Percentiles rank a stretch among this genome's conserved stretches.
phyloP scores from a whole-genome alignment of 179 eudicot species.

The Pouteria campechiana region DNA sequence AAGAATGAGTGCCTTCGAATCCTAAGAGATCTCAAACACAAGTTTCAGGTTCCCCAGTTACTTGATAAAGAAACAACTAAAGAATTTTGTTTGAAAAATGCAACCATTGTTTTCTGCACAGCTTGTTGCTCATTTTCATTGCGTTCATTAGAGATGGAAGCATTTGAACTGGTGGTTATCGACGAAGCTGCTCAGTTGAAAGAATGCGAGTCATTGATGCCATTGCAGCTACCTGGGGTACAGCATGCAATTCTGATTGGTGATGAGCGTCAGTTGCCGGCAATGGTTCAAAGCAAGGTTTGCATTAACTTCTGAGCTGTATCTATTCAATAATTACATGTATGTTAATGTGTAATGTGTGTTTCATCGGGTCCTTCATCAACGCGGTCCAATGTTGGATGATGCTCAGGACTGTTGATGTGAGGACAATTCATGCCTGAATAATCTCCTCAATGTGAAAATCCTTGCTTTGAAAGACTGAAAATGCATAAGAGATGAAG shows the following conservation, averaged over 20 bases:
- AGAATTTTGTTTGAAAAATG: slow-evolving; percentile 37
- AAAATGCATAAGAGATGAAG: no score
- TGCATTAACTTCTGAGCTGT: no score
- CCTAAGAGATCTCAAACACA: slow-evolving; percentile 14
- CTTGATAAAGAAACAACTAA: neutral
- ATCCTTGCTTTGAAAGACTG: no score
- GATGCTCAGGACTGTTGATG: no score
- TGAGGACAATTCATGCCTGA: no score
- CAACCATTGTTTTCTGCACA: slow-evolving; percentile 52
- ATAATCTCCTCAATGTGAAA: no score
- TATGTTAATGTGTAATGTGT: neutral
- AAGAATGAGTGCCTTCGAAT: slow-evolving; percentile 15
- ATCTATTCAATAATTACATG: no score
- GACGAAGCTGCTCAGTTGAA: slow-evolving; percentile 84
- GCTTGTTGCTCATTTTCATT: slow-evolving; percentile 42
- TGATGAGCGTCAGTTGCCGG: slow-evolving; percentile 14
- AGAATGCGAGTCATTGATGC: slow-evolving; percentile 9
- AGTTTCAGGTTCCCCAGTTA: slow-evolving; percentile 3
- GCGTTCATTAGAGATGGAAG: slow-evolving; percentile 2
- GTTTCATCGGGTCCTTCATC: no score
- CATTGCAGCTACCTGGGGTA: slow-evolving; percentile 12
- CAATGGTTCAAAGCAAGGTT: slow-evolving; percentile 13
- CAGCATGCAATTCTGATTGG: slow-evolving; percentile 17
- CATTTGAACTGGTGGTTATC: slow-evolving; percentile 31
- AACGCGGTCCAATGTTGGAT: no score